Evolutionary conservation across 192 early-diverging fungal species (phyloP).

Genomic region (Coemansia sp.): DNA sequence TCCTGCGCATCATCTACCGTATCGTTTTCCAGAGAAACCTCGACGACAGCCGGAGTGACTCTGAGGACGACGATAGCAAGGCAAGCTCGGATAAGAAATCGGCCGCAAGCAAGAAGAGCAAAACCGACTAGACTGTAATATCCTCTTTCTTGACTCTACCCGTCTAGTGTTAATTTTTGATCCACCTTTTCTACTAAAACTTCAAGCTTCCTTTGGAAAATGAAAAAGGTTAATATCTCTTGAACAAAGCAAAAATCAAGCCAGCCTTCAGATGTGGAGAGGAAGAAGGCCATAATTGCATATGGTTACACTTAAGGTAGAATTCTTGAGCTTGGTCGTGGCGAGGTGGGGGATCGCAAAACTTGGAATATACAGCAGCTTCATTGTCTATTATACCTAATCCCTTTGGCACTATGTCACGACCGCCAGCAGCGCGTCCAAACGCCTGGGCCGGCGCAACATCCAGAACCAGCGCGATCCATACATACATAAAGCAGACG

Average conservation of each 20-base stretch:
- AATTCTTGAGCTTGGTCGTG: neutral
- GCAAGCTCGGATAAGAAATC: neutral
- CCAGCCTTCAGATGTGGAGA: neutral
- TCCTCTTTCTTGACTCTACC: neutral
- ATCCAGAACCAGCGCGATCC: neutral
- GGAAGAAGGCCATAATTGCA: neutral
- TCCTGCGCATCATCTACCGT: constrained; percentile 63
- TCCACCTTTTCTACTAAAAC: neutral
- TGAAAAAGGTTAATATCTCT: neutral
- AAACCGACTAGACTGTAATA: neutral
- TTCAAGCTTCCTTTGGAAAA: neutral
- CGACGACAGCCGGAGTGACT: constrained; percentile 69
- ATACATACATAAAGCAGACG: constrained; percentile 26
- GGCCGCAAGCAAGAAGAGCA: neutral
- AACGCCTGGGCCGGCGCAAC: constrained; percentile 28
- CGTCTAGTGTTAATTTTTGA: neutral
- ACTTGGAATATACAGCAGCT: too few relatives aligned
- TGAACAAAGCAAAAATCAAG: neutral
- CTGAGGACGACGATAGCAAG: constrained; percentile 54
- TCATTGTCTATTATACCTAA: neutral
- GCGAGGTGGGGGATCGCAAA: too few relatives aligned
- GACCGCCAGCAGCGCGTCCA: neutral
- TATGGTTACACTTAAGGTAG: neutral
- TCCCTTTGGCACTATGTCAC: constrained; percentile 14
- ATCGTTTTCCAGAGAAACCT: constrained; percentile 57